A percentile compares a stretch with the other conserved stretches of the same genome.
phyloP scores from a whole-genome alignment of 345 rosid genomes.

The Rhodamnia rubescens region DNA sequence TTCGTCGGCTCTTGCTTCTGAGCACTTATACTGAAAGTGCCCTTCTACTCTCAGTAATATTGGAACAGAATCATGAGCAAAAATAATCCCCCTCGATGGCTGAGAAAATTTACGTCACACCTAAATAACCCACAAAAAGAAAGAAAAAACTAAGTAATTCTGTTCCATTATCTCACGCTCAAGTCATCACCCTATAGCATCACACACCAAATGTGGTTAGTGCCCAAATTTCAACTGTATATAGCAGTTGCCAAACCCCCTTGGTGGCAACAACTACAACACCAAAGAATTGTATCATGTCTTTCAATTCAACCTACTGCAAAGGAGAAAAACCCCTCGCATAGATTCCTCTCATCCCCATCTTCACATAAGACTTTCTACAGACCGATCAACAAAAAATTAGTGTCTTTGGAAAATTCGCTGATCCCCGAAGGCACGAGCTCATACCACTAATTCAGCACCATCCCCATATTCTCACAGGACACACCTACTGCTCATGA shows the following conservation, averaged over 20 bases:
- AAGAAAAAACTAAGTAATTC: neutral
- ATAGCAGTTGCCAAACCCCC: neutral
- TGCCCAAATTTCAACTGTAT: neutral
- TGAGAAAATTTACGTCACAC: neutral
- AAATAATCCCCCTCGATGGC: neutral
- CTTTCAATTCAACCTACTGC: neutral
- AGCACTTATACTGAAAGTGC: neutral
- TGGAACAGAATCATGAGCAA: neutral
- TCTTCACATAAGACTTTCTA: neutral
- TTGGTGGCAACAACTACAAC: neutral
- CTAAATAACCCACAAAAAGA: neutral
- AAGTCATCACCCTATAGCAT: neutral
- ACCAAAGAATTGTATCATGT: neutral
- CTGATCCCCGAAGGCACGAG: neutral
- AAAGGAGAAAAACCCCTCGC: neutral
- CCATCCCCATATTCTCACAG: neutral
- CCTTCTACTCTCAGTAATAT: neutral
- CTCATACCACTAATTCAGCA: neutral
- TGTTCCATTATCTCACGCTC: neutral
- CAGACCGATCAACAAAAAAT: neutral
- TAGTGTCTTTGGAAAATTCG: neutral
- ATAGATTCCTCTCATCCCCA: neutral
- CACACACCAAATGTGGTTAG: neutral
- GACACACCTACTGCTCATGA: accelerated
- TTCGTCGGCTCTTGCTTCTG: neutral